Evolutionary conservation across 169 alveolate species (phyloP), one percentile per base, ranked within the genome.

Genomic region (Eimeria brunetti): DNA sequence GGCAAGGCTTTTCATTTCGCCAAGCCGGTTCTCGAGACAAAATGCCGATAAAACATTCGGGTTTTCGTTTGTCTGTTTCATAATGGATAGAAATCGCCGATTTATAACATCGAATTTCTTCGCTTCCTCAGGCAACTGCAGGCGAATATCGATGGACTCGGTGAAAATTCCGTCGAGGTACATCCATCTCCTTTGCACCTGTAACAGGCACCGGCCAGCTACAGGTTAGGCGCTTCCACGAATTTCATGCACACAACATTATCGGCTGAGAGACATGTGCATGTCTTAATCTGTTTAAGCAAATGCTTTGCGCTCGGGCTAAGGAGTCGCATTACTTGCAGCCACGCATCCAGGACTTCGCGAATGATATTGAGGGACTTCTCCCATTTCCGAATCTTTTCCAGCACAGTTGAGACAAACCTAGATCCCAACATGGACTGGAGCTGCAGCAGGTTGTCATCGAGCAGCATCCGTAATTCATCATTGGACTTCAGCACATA

Each of bases 41-140:
- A 99, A 98, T 95, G 97, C 97, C 73, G 95, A 96, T 78, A 96
- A 86, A 33, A 97, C 98, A 85, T 97, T 97, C 22, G 99, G 98
- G 83, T 98, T 98, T 95, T 98, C 98, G 71, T 86, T 93, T 27
- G 98, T 98, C 33, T 94, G 91, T 30, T 98, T 98, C 99, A 98
- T 97, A n/a, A 98, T 97, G 89, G 97, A 97, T 90, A 96, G 97
- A 95, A 98, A 98, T 53, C 96, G 97, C 73, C 97, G 97, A 94
- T 98, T 98, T 49, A 97, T 98, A 83, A 97, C 97, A 88, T 97
- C 99, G 96, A 98, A 98, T 95, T 97, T 98, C 96, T 99, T 98
- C 22, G 99, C 99, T 97, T 98, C 99, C 94, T 99, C 99, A n/a
- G 98, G 98, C 75, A 99, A 96, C 97, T 98, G 98, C 97, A 97